Percentiles rank a stretch among this genome's conserved stretches.
Evolutionary conservation across 352 stramenopile species (phyloP).

Genomic region (Pythium diclinum): DNA sequence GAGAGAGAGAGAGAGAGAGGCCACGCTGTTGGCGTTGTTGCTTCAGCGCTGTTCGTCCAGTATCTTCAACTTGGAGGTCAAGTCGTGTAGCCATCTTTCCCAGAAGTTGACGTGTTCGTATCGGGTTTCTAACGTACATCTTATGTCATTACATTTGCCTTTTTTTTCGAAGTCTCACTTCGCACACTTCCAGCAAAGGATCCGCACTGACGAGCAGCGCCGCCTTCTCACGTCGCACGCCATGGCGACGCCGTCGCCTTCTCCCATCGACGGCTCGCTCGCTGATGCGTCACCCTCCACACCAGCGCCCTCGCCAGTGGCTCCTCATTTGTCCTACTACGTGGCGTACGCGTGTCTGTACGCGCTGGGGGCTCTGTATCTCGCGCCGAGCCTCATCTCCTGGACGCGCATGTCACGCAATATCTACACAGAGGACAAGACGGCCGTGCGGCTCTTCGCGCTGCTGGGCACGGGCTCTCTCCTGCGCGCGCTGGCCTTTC

Average conservation of each 20-base stretch:
- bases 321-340: conserved; percentile 29
- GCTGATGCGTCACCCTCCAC: neutral
- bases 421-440: conserved; percentile 37
- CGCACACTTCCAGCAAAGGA: neutral
- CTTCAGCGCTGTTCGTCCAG: too few relatives aligned
- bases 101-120: neutral
- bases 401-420: conserved; percentile 40
- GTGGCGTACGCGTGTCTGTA: conserved; percentile 54
- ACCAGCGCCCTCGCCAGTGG: neutral
- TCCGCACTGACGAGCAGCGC: neutral
- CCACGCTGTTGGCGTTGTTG: too few relatives aligned
- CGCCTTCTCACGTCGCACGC: neutral
- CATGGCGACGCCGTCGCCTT: neutral
- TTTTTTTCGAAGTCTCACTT: neutral
- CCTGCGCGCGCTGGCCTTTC: conserved; percentile 47
- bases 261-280: neutral
- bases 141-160: neutral
- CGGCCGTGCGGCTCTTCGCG: conserved; percentile 53
- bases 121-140: neutral
- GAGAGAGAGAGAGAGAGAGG: too few relatives aligned
- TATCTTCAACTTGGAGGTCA: neutral
- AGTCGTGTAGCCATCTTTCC: neutral
- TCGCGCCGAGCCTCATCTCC: conserved; percentile 38
- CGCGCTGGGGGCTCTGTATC: conserved; percentile 44
- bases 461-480: conserved; percentile 43